Evolutionary conservation across 169 alveolate genomes (phyloP), one percentile per base, ranked within the genome.

Genomic region (Plasmodium chabaudi): DNA sequence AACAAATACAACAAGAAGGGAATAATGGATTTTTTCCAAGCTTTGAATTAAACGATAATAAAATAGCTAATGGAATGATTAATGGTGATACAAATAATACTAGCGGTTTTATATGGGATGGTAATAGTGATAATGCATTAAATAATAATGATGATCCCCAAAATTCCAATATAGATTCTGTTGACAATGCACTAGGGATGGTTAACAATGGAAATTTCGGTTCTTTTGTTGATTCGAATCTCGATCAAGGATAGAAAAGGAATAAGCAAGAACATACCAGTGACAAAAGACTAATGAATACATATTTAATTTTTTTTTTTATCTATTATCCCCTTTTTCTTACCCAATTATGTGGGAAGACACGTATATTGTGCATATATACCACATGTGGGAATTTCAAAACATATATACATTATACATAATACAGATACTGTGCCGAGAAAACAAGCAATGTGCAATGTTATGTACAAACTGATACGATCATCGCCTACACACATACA

Each of bases 81-180:
- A 49, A 53, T 44, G 64, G 12, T 56, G 51, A 61, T 44, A n/a
- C 13, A 56, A 56, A 25, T 15, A 23, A 39, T 10, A 34, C n/a
- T 44, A 49, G n/a, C 44, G 56, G 56, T 60, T 47, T 21, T 67
- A 23, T 42, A 25, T 69, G 82, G 89, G 44, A 79, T 65, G 71
- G 51, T 27, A 19, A 55, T 10, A 47, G n/a, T 7, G 47, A 55
- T 27, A 67, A 65, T 27, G 46, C 0, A 25, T 59, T 55, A n/a
- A 61, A 47, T 61, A 15, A 47, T 39, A 44, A 42, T 69, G 5
- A 51, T 23, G 59, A 64, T 4, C 47, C 12, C 2, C 63, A 25
- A 7, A 21, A 19, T 6, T 9, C 34, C 27, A 57, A 57, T 17
- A 57, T 9, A 9, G 13, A 5, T 34, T 34, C 42, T 34, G 42